Evolutionary conservation across 805 yeast genomes (phyloP).

Genomic region (Zygoascus ofunaensis): DNA sequence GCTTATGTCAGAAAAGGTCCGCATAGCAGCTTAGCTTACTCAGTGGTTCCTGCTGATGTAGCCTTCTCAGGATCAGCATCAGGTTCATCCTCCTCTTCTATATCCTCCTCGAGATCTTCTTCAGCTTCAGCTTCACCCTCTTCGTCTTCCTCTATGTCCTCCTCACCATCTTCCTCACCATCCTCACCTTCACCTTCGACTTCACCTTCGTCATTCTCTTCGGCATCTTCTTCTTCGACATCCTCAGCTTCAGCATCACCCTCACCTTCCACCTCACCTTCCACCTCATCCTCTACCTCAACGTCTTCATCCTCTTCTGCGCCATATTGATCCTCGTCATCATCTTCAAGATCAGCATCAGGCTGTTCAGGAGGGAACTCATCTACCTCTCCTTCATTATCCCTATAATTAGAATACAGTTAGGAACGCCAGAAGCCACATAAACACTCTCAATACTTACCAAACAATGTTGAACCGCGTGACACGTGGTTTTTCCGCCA

Average conservation of each 20-base stretch:
- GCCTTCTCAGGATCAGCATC: too few relatives aligned
- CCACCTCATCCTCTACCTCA: conserved; percentile 42
- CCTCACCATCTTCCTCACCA: conserved; percentile 22
- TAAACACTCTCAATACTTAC: conserved; percentile 29
- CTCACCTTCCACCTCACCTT: conserved; percentile 27
- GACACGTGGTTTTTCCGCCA: conserved; percentile 96
- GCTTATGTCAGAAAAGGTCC: too few relatives aligned
- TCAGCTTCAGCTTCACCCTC: conserved; percentile 27
- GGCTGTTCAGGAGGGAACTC: conserved; percentile 73
- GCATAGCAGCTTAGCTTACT: too few relatives aligned
- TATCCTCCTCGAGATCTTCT: conserved; percentile 13
- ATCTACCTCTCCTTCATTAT: conserved; percentile 56
- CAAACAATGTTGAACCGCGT: conserved; percentile 95
- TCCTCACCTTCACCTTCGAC: conserved; percentile 29
- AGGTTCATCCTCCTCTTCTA: conserved; percentile 26
- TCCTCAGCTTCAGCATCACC: conserved; percentile 25
- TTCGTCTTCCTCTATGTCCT: conserved; percentile 21
- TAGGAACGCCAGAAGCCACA: background rate
- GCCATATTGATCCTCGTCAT: conserved; percentile 44
- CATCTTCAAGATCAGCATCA: conserved; percentile 54
- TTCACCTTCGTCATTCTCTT: conserved; percentile 27
- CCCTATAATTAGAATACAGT: conserved; percentile 26
- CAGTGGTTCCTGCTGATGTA: too few relatives aligned
- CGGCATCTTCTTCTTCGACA: conserved; percentile 33
- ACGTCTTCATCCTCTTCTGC: conserved; percentile 22